Base-by-base conservation (phyloP, 192 early-diverging fungal species). In the Coemansia sp. region DNA sequence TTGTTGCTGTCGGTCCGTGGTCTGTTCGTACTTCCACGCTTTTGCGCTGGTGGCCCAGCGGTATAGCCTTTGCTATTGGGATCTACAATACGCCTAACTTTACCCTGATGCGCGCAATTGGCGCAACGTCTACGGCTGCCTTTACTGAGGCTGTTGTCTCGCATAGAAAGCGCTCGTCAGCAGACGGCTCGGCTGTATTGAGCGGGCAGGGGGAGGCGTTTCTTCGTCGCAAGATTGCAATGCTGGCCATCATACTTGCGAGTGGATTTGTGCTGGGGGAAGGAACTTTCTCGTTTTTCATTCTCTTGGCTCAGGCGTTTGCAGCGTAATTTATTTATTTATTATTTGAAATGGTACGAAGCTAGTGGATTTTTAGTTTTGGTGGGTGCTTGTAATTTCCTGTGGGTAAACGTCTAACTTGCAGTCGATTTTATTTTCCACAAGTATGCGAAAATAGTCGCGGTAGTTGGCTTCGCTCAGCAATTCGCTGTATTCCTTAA, bases 21-120 rank as follows among this genome's bases (percentile, higher is more conserved):
- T 20, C 39, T 14, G 38, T 68, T 25, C 65, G 59, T 6, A 66
- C 28, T 3, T 20, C 50, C 4, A 66, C 64, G 2, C 18, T 72
- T 38, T 61, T 70, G 50, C 72, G 75, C 57, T 88, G 88, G 88
- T 76, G 88, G 63, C 90, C 90, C 14, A 87, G 86, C 43, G 90
- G 90, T 0, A 89, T 92, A 34, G 88, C 90, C 20, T 92, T 92
- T 82, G 88, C 90, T 6, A 88, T 92, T 50, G 90, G 90, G 16
- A 92, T 92, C 63, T 92, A 90, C 76, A 92, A 92, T 69, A 81
- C 89, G 1, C 90, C 90, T 13, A 87, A 87, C 50, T 92, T 92
- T 58, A 92, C 88, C 3, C 64, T 92, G 23, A 88, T 88, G 53
- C 83, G 90, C 1, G 86, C 87, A 3, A 70, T 89, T 12, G 90